A percentile compares a stretch with the other conserved stretches of the same genome.
These are phyloP conservation scores for Physaria fendleri DNA, from an alignment of 345 rosid genomes.

Conservation along the genomic window DNA sequence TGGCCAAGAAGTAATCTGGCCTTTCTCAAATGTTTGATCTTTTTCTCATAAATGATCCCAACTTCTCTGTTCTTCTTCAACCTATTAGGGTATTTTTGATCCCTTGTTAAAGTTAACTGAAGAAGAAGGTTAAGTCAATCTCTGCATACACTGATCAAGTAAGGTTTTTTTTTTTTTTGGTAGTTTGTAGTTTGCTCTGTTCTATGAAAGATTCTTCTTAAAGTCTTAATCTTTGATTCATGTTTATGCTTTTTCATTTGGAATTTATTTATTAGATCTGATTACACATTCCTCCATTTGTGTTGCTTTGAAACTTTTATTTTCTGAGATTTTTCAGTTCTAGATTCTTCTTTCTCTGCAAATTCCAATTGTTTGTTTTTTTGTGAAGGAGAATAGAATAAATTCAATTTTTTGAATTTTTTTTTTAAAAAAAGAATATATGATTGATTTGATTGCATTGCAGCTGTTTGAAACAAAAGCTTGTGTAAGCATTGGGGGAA, in stretches of 20 bases:
- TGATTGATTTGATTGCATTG: constrained; percentile 31
- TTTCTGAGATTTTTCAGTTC: constrained; percentile 10
- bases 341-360: constrained; percentile 18
- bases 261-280: constrained; percentile 24
- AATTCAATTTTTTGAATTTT: no score
- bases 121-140: constrained; percentile 1
- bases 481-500: constrained; percentile 35
- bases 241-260: constrained; percentile 11
- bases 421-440: no score
- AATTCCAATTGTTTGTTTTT: constrained; percentile 30
- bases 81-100: constrained; percentile 3
- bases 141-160: constrained; percentile 21
- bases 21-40: background rate
- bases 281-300: constrained; percentile 16
- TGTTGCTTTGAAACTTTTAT: constrained; percentile 4
- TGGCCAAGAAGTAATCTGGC: constrained; percentile 3
- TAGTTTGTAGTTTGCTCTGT: constrained; percentile 5
- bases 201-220: constrained; percentile 1
- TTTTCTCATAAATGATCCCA: background rate
- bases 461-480: constrained; percentile 35
- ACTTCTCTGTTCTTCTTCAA: background rate
- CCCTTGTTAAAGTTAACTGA: constrained; percentile 3
- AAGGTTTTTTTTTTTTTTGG: background rate
- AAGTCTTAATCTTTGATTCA: constrained; percentile 21
- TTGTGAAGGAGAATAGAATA: no score